Base-by-base conservation (phyloP, 2,329 filamentous ascomycete genomes). In the Pezicula radicicola region DNA sequence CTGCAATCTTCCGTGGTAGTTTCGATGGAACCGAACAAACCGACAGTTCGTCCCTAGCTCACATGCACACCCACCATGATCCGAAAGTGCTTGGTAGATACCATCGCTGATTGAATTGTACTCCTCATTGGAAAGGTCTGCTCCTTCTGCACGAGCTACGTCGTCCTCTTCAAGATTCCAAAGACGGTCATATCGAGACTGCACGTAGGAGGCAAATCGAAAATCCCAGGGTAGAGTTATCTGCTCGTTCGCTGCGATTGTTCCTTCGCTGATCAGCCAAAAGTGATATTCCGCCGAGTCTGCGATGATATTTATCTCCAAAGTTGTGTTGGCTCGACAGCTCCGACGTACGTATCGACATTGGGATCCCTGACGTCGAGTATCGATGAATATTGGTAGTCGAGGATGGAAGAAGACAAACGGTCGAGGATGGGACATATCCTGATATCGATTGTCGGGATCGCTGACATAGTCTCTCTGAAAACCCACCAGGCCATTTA, bases 341-440 rank as follows among this genome's bases (percentile, higher is more conserved):
- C 94, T 97, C 59, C 93, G 84, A 51, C 94, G 84, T n/a, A 95
- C 85, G 66, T 94, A 97, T 42, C 94, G 88, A 52, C 94, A 85
- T 35, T 84, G 75, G 4, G 90, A 96, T 19, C 93, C 94, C 72
- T 96, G 91, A 66, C 83, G 83, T 54, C 94, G 81, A 9, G 92
- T 94, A 69, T 97, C 94, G 63, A 99, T 94, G 71, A 92, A 96
- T 12, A 99, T 81, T 0, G 93, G 93, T 8, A 97, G 81, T 53
- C 86, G 80, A 1, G 91, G 90, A 63, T 95, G 92, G 70, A 97
- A 93, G 66, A 92, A 90, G 21, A 93, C 88, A 61, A 91, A 91
- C 1, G 89, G 89, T 2, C 84, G 71, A 3, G 83, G 82, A 3
- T 80, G 81, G 13, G 76, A 79, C 10, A 89, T 70, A 48, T 88